A percentile compares a stretch with the other conserved stretches of the same genome.
These are phyloP conservation scores for Actinomortierella wolfii DNA, from an alignment of 371 early-diverging fungal genomes.

Conservation along the genomic window DNA sequence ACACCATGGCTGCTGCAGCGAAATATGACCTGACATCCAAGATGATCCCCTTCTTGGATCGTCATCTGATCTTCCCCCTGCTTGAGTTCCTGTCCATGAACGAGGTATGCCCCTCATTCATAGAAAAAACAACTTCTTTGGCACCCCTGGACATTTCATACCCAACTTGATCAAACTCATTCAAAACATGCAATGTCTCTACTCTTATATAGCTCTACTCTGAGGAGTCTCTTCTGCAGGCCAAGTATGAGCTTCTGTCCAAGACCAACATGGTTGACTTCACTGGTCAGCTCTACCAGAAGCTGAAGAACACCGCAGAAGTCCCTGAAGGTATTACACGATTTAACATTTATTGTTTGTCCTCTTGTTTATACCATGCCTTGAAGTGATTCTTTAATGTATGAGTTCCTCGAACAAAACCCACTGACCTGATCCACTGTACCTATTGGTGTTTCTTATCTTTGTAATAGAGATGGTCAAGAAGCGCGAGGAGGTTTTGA, in stretches of 20 bases:
- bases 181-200: not conserved
- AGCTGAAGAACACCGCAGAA: conserved; percentile 72
- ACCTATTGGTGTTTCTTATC: conserved; percentile 6
- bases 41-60: conserved; percentile 90
- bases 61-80: conserved; percentile 89
- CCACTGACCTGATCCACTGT: not conserved
- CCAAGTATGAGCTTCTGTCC: conserved; percentile 86
- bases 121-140: not conserved
- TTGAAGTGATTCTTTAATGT: not conserved
- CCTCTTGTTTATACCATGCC: not conserved
- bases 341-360: not conserved
- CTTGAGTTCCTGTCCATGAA: conserved; percentile 84
- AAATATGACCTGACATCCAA: conserved; percentile 83
- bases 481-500: conserved; percentile 76
- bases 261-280: conserved; percentile 94
- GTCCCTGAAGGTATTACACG: conserved; percentile 59
- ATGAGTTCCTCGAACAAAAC: no score
- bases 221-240: conserved; percentile 73
- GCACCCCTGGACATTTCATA: not conserved
- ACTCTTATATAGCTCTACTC: conserved; percentile 67
- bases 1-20: no score
- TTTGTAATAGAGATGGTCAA: conserved; percentile 63
- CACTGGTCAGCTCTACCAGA: conserved; percentile 78
- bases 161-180: not conserved
- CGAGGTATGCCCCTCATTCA: conserved; percentile 53